A percentile compares a stretch with the other conserved stretches of the same genome.
Evolutionary conservation across 2,329 filamentous ascomycete genomes (phyloP).

Genomic region (Talaromyces albobiverticillius): DNA sequence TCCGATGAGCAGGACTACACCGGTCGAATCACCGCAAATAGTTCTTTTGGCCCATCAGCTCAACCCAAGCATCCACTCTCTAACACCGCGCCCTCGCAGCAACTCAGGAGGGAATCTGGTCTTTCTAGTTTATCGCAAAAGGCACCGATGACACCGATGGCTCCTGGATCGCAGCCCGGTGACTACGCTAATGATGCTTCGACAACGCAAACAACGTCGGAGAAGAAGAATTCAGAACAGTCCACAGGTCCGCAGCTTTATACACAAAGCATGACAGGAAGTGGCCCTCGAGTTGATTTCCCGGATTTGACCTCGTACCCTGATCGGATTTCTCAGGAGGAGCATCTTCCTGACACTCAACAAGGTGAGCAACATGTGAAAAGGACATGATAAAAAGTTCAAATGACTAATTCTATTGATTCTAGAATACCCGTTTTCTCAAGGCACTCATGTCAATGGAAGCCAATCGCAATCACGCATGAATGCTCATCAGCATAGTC

Average conservation of each 20-base stretch:
- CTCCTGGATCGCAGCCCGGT: conserved; percentile 54
- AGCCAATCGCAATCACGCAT: conserved; percentile 37
- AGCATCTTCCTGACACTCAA: conserved; percentile 65
- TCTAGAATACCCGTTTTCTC: conserved; percentile 27
- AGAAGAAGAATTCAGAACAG: conserved; percentile 75
- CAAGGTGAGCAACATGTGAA: conserved; percentile 41
- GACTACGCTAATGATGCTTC: conserved; percentile 83
- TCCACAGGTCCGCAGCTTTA: conserved; percentile 67
- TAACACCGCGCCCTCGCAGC: conserved; percentile 46
- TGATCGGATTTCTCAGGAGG: conserved; percentile 53
- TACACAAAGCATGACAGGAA: conserved; percentile 58
- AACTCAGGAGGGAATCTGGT: conserved; percentile 44
- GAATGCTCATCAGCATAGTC: conserved; percentile 16
- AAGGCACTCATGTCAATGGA: conserved; percentile 28
- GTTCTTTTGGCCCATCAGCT: conserved; percentile 51
- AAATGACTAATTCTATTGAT: conserved; percentile 17
- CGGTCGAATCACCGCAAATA: conserved; percentile 43
- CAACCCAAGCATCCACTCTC: conserved; percentile 47
- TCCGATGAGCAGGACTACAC: conserved; percentile 44
- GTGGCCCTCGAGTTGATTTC: conserved; percentile 44
- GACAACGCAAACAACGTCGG: conserved; percentile 76
- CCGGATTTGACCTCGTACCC: conserved; percentile 54
- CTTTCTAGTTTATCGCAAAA: conserved; percentile 48
- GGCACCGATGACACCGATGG: conserved; percentile 57
- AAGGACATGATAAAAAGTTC: conserved; percentile 15